Conservation (phyloP, 129 eudicot genomes). For the Tanacetum coccineum region DNA sequence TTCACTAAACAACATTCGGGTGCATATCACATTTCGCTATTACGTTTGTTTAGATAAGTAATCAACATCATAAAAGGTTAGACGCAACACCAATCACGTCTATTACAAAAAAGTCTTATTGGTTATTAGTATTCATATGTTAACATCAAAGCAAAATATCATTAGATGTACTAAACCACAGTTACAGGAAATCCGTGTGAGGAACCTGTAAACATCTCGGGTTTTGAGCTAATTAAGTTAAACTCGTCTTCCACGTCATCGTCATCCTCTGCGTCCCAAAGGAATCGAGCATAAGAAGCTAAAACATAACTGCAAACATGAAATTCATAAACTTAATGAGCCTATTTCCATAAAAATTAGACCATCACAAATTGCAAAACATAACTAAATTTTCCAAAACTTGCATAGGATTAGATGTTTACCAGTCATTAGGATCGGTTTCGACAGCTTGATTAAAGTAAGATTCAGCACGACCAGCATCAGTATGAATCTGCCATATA, state of each 20-base stretch:
- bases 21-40: background rate
- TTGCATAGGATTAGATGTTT: background rate
- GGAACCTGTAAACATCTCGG: background rate
- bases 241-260: background rate
- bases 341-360: too few relatives aligned
- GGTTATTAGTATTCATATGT: background rate
- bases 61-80: background rate
- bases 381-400: background rate
- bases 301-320: slow-evolving; percentile 5
- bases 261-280: slow-evolving; percentile 1
- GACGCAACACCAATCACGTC: background rate
- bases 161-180: background rate
- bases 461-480: slow-evolving; percentile 44
- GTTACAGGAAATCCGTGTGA: background rate
- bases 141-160: background rate
- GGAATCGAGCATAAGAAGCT: slow-evolving; percentile 14
- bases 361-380: background rate
- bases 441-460: slow-evolving; percentile 23
- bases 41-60: background rate
- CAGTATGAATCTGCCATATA: slow-evolving; percentile 65
- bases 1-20: background rate
- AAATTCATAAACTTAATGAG: background rate
- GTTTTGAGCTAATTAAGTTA: background rate
- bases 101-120: slow-evolving; percentile 1
- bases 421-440: slow-evolving; percentile 8